Evolutionary conservation across 1,139 yeast species (phyloP), one percentile per base, ranked within the genome.

Genomic region (Hemisphaericaspora subhashii): DNA sequence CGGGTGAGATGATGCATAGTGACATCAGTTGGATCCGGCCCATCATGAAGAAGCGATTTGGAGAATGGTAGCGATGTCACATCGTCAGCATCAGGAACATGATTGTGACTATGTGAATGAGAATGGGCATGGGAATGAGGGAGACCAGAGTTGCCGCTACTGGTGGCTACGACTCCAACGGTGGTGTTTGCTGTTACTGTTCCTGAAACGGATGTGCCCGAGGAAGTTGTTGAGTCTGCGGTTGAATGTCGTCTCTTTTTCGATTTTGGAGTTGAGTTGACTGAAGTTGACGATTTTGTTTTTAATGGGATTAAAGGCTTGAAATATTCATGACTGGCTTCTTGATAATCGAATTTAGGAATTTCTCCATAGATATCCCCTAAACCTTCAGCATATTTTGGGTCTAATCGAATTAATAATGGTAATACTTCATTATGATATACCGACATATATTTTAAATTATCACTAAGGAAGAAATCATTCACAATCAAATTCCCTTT

Each of bases 361-460:
- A 68, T 57, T 20, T 58, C 62, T 3, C 44, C 44, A 42, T 64
- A 66, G 1, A 65, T 48, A 33, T 58, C 58, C 1, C 60, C 67
- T 24, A 66, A 47, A 1, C 63, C 70, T 25, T 65, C 66, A 3
- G 54, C 50, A 41, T 61, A 67, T 31, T 52, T 55, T 3, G 55
- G 45, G 39, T 66, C 72, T 24, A 60, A 39, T 24, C 58, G 52
- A 5, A 60, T 57, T 18, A 67, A 50, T 39, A 68, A 52, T 1
- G 68, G 70, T 18, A 67, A 47, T 2, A 68, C 60, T 36, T 67
- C 72, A 44, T 67, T 68, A 43, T 68, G 74, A 44, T 68, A 68
- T 10, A 60, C 59, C 1, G 72, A 64, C 62, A 68, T 64, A 43
- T 67, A 68, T 43, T 48, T 54, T 32, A 66, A 53, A 43, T 65